phyloP scores from a whole-genome alignment of 192 early-diverging fungal species.

The Phlyctochytrium planicorne region DNA sequence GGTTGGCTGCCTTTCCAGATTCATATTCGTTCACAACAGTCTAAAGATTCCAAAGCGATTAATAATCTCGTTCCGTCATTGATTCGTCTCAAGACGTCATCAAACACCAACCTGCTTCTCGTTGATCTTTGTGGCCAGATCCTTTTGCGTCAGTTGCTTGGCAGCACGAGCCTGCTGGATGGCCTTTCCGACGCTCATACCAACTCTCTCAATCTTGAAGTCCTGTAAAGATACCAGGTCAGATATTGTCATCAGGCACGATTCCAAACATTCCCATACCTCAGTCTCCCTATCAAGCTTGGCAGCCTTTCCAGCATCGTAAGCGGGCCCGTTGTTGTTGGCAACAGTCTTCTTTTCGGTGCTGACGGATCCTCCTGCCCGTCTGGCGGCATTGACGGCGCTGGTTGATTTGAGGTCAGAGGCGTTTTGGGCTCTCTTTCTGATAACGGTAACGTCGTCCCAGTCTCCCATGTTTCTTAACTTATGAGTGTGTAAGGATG shows the following conservation, averaged over 20 bases:
- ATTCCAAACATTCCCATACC: conserved; percentile 34
- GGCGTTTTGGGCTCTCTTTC: conserved; percentile 65
- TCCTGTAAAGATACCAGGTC: conserved; percentile 36
- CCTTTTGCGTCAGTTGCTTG: conserved; percentile 84
- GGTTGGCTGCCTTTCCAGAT: conserved; percentile 72
- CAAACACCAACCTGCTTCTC: too few relatives aligned
- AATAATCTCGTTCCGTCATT: too few relatives aligned
- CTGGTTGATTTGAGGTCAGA: conserved; percentile 57
- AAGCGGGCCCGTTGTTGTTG: conserved; percentile 30
- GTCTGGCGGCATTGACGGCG: conserved; percentile 73
- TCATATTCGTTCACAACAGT: conserved; percentile 92
- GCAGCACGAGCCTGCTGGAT: conserved; percentile 79
- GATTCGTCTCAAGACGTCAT: too few relatives aligned
- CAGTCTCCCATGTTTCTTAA: conserved; percentile 31
- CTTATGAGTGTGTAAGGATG: too few relatives aligned
- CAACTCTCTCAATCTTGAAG: conserved; percentile 58
- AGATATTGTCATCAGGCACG: neutral
- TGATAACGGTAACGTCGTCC: conserved; percentile 76
- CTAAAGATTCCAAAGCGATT: too few relatives aligned
- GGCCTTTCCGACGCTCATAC: conserved; percentile 71
- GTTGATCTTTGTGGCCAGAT: conserved; percentile 82
- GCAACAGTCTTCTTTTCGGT: conserved; percentile 71
- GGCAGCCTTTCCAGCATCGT: conserved; percentile 65
- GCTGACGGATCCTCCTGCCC: conserved; percentile 66
- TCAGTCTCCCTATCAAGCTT: conserved; percentile 88